Base-by-base conservation (phyloP, 768 basidiomycete species). In the Tulasnella sp. region DNA sequence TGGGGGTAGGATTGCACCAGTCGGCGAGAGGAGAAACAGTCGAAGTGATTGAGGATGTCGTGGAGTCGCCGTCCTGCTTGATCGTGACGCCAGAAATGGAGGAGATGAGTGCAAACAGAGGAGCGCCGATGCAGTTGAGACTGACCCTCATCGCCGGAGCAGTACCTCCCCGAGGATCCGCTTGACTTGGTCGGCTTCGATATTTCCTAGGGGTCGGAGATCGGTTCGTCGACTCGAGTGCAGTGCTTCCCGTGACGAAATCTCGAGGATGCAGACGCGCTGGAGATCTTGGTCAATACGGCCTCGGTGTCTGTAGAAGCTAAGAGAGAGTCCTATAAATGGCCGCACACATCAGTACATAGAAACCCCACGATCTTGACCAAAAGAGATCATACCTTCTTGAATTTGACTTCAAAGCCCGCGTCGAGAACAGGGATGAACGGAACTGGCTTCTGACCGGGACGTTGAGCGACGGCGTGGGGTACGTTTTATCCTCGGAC, bases 211-310 rank as follows among this genome's bases (percentile, higher is more conserved):
- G 69, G 98, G 83, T 96, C 91, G 76, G 90, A 91, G 79, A 98
- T 90, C 7, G 97, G 95, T 80, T 96, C 94, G 77, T 99, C 94
- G 81, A 94, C 95, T 77, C 88, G 83, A 52, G 83, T 88, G 9
- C 93, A 88, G 80, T 93, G 89, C 80, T 92, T 95, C 87, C 94
- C 0, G 97, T 95, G 66, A 99, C 90, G 14, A 97, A 97, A 29
- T 96, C 97, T 81, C 96, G 95, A 99, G 87, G 76, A 99, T 96
- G 78, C 94, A 96, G 32, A 98, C 95, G 74, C 97, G 90, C 80
- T 99, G 93, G 29, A 96, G 96, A 80, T 98, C 97, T 82, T 96
- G 94, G 81, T 98, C 97, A 98, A 97, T 44, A 99, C 94, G 14
- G 95, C 96, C 74, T 98, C 97, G 75, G 98, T 95, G 79, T 99